Evolutionary conservation across 192 early-diverging fungal species (phyloP), one percentile per base, ranked within the genome.

Genomic region (Backusella macrospora): DNA sequence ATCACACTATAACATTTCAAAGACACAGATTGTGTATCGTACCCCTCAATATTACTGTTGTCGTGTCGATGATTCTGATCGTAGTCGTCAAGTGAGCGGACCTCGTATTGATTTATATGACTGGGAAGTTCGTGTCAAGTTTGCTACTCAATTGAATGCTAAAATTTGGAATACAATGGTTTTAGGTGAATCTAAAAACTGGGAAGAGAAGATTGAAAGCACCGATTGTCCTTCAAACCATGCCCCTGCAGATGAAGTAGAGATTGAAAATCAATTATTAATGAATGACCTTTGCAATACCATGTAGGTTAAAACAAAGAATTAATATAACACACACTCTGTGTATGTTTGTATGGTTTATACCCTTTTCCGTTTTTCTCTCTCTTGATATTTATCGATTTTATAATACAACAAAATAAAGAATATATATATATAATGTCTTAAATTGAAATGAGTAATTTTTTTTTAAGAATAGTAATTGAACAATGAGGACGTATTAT

Each of bases 11-110:
- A 34, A 73, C 8, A 42, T 75, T 46, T 14, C 16, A 4, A 49
- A 49, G 38, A 59, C 48, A 40, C 29, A 38, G 0, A 78, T 88
- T 29, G 62, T 86, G 5, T 76, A 86, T 29, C 85, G 86, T 47
- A 78, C 85, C 1, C 79, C 84, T 0, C 86, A 88, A 76, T 86
- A 86, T 75, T 83, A 75, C 71, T 88, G 86, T 72, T 88, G 86
- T 66, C 76, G 76, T 52, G 59, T 77, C 0, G 86, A 88, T 18
- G 16, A 39, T 1, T 71, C 76, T 4, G 40, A 40, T 16, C 63
- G 75, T 2, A 43, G 55, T 8, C 75, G 86, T 13, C 48, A 62
- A 44, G 76, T 76, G 47, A 49, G 73, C 74, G 59, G 83, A 63
- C 21, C 73, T 18, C 46, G 71, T 29, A 39, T 79, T 43, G 66